phyloP scores from a whole-genome alignment of 129 eudicot genomes.

The Silybum marianum region DNA sequence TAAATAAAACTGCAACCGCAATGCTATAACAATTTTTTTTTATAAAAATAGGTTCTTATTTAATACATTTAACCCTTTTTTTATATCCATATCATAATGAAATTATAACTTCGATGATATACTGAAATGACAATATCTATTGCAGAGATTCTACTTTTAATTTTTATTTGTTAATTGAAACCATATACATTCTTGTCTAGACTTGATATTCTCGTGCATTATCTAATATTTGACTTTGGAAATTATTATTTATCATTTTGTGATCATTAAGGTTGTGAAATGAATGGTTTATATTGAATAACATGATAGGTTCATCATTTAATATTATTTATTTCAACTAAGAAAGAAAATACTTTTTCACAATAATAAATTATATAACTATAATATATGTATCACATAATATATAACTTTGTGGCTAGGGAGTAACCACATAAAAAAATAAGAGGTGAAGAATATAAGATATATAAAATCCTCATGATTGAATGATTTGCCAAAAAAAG shows the following conservation, averaged over 20 bases:
- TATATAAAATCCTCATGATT: slow-evolving; percentile 19
- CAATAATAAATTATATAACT: background rate
- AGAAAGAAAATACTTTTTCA: background rate
- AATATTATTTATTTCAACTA: background rate
- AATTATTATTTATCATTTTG: background rate
- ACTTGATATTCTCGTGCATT: background rate
- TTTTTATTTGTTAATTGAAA: background rate
- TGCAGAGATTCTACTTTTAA: too few species aligned
- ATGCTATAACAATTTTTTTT: too few species aligned
- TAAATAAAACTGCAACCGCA: too few species aligned
- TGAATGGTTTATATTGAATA: slow-evolving; percentile 8
- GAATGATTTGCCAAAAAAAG: slow-evolving; percentile 19
- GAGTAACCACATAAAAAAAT: slow-evolving; percentile 22
- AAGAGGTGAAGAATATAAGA: slow-evolving; percentile 19
- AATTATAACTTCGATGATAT: too few species aligned
- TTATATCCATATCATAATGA: too few species aligned
- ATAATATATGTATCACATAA: background rate
- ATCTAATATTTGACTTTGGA: background rate
- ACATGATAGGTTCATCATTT: background rate
- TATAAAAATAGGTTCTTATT: too few species aligned
- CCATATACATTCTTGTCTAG: background rate
- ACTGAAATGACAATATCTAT: too few species aligned
- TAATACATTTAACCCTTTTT: too few species aligned
- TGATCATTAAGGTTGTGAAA: slow-evolving; percentile 12
- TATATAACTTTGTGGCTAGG: slow-evolving; percentile 26